These are phyloP conservation scores for Phialemonium atrogriseum DNA, from an alignment of 2,329 filamentous ascomycete genomes.

Conservation along the genomic window DNA sequence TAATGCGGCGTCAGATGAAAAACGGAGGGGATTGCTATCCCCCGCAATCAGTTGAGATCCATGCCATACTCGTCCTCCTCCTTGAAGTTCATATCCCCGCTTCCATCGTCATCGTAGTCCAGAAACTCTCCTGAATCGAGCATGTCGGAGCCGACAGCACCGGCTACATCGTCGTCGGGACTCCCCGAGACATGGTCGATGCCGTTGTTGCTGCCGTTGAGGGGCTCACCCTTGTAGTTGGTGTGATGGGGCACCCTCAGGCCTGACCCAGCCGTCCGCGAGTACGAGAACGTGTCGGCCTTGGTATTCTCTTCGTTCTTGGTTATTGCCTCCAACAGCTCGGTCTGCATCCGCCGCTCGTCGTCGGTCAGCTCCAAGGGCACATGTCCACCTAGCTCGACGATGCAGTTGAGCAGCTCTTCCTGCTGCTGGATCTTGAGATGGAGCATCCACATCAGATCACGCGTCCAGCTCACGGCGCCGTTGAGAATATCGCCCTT, in stretches of 20 bases:
- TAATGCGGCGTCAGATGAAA: too few species aligned
- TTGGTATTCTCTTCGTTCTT: slow-evolving; percentile 53
- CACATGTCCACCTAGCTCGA: slow-evolving; percentile 63
- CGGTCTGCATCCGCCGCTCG: slow-evolving; percentile 89
- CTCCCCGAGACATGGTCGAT: slow-evolving; percentile 40
- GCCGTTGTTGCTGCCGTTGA: slow-evolving; percentile 39
- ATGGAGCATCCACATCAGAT: slow-evolving; percentile 95
- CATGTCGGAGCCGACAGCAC: slow-evolving; percentile 34
- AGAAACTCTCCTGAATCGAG: slow-evolving; percentile 50
- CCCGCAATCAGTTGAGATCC: slow-evolving; percentile 47
- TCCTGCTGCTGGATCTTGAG: slow-evolving; percentile 84
- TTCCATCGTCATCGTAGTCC: slow-evolving; percentile 64
- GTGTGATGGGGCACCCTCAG: slow-evolving; percentile 90
- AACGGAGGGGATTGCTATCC: background rate
- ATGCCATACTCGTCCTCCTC: slow-evolving; percentile 92
- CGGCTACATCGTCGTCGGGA: slow-evolving; percentile 35
- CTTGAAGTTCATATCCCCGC: slow-evolving; percentile 71
- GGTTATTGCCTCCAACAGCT: slow-evolving; percentile 77
- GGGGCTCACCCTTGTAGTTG: slow-evolving; percentile 74
- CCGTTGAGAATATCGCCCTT: slow-evolving; percentile 98
- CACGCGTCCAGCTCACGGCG: slow-evolving; percentile 91
- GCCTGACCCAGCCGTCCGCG: slow-evolving; percentile 72
- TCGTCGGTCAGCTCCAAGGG: slow-evolving; percentile 84
- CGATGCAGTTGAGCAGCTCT: slow-evolving; percentile 69
- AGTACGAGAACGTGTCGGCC: slow-evolving; percentile 60